Conservation (phyloP, 768 basidiomycete species). For the Rickenella mellea region DNA sequence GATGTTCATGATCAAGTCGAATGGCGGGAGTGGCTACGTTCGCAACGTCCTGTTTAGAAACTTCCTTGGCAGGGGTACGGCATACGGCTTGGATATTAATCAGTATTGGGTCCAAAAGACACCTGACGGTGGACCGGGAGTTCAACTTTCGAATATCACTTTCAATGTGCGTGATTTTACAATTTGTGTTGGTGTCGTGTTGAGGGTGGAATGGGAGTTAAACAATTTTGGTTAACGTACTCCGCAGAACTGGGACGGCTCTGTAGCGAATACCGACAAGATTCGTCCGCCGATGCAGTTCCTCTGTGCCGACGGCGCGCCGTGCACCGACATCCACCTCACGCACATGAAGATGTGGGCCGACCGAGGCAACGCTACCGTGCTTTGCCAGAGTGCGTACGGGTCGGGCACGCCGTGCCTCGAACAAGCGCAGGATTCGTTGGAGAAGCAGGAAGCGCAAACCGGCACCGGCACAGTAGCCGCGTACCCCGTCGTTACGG, state of each 20-base stretch:
- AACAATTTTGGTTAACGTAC: neutral
- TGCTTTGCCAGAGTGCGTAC: slow-evolving; percentile 20
- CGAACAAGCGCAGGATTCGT: no score
- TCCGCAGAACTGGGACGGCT: slow-evolving; percentile 19
- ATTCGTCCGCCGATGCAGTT: slow-evolving; percentile 18
- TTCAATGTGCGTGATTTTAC: slow-evolving; percentile 13
- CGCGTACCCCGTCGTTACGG: slow-evolving; percentile 15
- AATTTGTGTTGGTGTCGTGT: neutral
- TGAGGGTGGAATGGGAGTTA: no score
- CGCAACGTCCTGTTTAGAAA: slow-evolving; percentile 19
- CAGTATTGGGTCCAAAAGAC: slow-evolving; percentile 18
- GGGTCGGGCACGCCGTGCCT: slow-evolving; percentile 17
- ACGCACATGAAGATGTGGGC: slow-evolving; percentile 21
- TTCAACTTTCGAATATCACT: slow-evolving; percentile 18
- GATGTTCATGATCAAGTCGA: slow-evolving; percentile 20
- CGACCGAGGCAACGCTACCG: slow-evolving; percentile 13
- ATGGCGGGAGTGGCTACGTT: slow-evolving; percentile 15
- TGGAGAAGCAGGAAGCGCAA: no score
- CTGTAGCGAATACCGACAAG: slow-evolving; percentile 14
- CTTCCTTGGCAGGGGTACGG: slow-evolving; percentile 18
- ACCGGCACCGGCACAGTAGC: slow-evolving; percentile 13
- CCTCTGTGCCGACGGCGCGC: slow-evolving; percentile 17
- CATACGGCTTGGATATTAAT: slow-evolving; percentile 20
- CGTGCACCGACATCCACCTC: slow-evolving; percentile 17
- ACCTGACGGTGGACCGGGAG: slow-evolving; percentile 15